Evolutionary conservation across 73 alveolate species (phyloP), one percentile per base, ranked within the genome.

Genomic region (Urostyla sp.): DNA sequence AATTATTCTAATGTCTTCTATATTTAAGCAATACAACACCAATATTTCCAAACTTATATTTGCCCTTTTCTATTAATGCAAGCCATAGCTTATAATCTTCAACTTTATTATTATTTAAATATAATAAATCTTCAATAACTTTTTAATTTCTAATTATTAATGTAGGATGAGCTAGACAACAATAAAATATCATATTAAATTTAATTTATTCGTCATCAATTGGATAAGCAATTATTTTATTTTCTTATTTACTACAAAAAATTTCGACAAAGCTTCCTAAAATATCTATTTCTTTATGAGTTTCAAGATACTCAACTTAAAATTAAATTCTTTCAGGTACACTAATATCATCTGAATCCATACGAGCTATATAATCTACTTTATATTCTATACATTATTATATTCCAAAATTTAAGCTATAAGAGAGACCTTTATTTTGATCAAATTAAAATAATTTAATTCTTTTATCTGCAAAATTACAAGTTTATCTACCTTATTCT

Each of bases 291-390:
- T 75, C 89, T 13, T 53, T 35, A 28, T 88, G 74, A 37, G 27
- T 27, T n/a, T 37, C 67, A 55, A 88, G 23, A 55, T 69, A 88
- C 4, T 51, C 26, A 6, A 52, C 31, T 61, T 88, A 80, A 23
- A 51, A 28, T 51, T 23, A 24, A 63, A 88, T 15, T 31, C 95
- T 74, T 16, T 31, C 21, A 43, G 89, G 90, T 23, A 75, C 73
- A 3, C 80, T 55, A 16, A 67, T 36, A 52, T 88, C 95, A 55
- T 88, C 95, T 0, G 90, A 80, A 52, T 88, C 95, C 90, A 88
- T 59, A 18, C 95, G 63, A 0, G 81, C 82, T 0, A 88, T 28
- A 36, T 46, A 88, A 13, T 49, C 31, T 32, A 73, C 4, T 3
- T 50, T 24, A 0, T 73, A 58, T 11, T 59, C 87, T 0, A 55